These are phyloP conservation scores for Fereydounia khargensis DNA, from an alignment of 1,284 basidiomycete species.

Conservation along the genomic window DNA sequence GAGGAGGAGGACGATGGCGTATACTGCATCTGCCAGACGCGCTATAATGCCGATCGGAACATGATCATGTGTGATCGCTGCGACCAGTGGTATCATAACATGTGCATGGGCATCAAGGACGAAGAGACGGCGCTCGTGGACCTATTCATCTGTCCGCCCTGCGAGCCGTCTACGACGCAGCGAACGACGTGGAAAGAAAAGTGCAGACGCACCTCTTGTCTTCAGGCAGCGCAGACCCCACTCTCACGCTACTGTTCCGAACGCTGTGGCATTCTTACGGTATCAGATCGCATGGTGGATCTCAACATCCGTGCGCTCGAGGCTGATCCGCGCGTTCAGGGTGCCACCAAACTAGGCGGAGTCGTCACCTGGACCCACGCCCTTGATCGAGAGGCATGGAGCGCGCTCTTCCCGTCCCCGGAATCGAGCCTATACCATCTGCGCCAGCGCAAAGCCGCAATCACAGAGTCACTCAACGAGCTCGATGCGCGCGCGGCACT, in stretches of 20 bases:
- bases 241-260: constrained; percentile 48
- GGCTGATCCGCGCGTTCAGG: constrained; percentile 1
- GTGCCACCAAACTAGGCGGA: constrained; percentile 4
- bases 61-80: constrained; percentile 53
- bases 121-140: constrained; percentile 40
- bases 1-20: constrained; percentile 30
- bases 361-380: neutral
- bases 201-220: constrained; percentile 25
- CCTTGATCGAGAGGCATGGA: too few species aligned
- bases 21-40: constrained; percentile 34
- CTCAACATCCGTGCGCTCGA: constrained; percentile 8
- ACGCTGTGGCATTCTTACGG: constrained; percentile 30
- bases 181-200: constrained; percentile 39
- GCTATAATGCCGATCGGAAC: constrained; percentile 38
- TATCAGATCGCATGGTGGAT: constrained; percentile 10
- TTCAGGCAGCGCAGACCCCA: constrained; percentile 24
- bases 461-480: too few species aligned
- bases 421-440: too few species aligned
- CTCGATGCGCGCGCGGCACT: too few species aligned
- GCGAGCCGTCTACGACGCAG: constrained; percentile 20
- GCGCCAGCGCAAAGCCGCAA: too few species aligned
- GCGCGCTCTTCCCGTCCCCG: too few species aligned
- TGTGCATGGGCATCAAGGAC: constrained; percentile 37
- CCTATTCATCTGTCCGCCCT: constrained; percentile 40
- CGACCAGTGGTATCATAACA: constrained; percentile 50